Evolutionary conservation across 2,329 filamentous ascomycete genomes (phyloP).

Genomic region (Colletotrichum sp.): DNA sequence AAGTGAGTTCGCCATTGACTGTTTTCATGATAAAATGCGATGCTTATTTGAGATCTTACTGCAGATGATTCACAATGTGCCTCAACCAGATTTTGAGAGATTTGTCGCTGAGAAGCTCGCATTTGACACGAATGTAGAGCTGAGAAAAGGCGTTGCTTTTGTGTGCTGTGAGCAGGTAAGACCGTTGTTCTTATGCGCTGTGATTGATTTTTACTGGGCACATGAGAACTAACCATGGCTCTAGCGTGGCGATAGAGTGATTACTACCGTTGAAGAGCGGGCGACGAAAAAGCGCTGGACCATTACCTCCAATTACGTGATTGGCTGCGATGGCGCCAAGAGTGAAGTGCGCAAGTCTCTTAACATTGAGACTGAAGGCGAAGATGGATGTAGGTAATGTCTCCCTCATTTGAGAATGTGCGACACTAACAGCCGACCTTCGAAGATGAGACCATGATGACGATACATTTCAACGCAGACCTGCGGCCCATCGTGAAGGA

Average conservation of each 20-base stretch:
- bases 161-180: conserved; percentile 36
- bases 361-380: conserved; percentile 42
- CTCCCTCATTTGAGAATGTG: background rate
- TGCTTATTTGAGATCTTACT: background rate
- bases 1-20: background rate
- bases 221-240: background rate
- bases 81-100: conserved; percentile 42
- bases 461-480: conserved; percentile 48
- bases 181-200: background rate
- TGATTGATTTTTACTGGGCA: background rate
- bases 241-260: conserved; percentile 27
- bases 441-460: conserved; percentile 50
- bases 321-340: conserved; percentile 41
- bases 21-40: background rate
- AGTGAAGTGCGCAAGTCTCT: conserved; percentile 35
- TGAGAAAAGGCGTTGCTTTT: conserved; percentile 36
- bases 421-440: background rate
- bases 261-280: conserved; percentile 34
- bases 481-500: conserved; percentile 39
- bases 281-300: conserved; percentile 24
- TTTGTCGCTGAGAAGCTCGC: conserved; percentile 28
- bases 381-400: conserved; percentile 39
- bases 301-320: conserved; percentile 34
- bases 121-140: conserved; percentile 29
- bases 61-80: conserved; percentile 47